These are phyloP conservation scores for Pezizomycotina sp. DNA, from an alignment of 2,329 filamentous ascomycete genomes.

Conservation along the genomic window DNA sequence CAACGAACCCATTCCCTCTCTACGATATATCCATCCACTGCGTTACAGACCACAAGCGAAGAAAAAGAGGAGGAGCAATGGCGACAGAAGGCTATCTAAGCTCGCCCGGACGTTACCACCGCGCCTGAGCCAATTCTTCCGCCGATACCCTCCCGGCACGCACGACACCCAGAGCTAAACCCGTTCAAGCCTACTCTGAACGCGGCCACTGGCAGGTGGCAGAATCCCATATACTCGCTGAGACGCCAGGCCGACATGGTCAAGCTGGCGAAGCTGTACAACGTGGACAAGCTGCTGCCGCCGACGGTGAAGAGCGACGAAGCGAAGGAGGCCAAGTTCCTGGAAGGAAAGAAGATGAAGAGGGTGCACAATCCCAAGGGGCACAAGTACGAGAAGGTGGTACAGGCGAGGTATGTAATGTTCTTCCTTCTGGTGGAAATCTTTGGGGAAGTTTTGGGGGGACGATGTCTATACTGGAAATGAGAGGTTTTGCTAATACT, in stretches of 20 bases:
- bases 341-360: constrained; percentile 61
- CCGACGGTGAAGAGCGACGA: constrained; percentile 59
- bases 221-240: constrained; percentile 65
- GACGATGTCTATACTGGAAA: constrained; percentile 26
- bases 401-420: constrained; percentile 51
- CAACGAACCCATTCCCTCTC: no score
- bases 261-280: constrained; percentile 62
- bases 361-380: constrained; percentile 87
- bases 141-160: constrained; percentile 59
- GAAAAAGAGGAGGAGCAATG: no score
- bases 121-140: constrained; percentile 71
- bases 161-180: constrained; percentile 44
- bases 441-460: constrained; percentile 1
- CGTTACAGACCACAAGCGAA: no score
- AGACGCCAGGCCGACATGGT: constrained; percentile 80
- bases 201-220: constrained; percentile 63
- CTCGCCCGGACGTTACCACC: constrained; percentile 59
- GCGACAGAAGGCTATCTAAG: no score
- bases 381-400: constrained; percentile 74
- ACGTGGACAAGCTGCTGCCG: constrained; percentile 67
- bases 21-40: no score
- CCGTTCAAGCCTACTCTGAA: constrained; percentile 72
- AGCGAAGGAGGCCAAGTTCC: constrained; percentile 50
- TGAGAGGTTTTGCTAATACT: neutral
- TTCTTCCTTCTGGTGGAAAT: neutral